These are phyloP conservation scores for Solanum phureja DNA, from an alignment of 257 asterid genomes.

Conservation along the genomic window DNA sequence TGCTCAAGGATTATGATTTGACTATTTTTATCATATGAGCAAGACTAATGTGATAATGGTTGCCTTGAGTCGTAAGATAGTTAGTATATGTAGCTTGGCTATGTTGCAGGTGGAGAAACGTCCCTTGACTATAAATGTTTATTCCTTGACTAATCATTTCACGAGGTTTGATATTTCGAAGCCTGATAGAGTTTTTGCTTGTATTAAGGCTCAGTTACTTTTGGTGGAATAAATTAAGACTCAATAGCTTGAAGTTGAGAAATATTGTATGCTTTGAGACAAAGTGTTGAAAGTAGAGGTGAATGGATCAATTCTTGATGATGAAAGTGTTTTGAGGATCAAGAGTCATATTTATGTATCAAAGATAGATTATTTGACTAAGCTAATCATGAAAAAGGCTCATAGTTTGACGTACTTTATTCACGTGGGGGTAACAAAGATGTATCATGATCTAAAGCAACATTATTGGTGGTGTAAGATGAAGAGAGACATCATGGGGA, in stretches of 20 bases:
- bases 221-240: neutral
- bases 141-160: too few species aligned
- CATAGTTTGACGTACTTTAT: neutral
- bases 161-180: neutral
- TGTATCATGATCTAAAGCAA: neutral
- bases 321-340: neutral
- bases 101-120: neutral
- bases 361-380: neutral
- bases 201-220: neutral
- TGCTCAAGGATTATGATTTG: neutral
- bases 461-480: neutral
- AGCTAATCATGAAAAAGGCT: neutral
- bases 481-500: neutral
- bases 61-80: neutral
- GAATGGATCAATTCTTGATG: neutral
- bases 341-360: neutral
- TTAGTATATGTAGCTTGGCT: neutral
- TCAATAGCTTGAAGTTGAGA: neutral
- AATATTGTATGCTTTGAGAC: neutral
- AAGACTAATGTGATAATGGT: neutral
- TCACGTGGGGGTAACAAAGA: neutral
- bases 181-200: too few species aligned
- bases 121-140: neutral
- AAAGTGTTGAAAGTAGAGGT: neutral
- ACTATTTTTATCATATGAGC: too few species aligned